phyloP scores from a whole-genome alignment of 169 alveolate species.

The Theileria orientalis region DNA sequence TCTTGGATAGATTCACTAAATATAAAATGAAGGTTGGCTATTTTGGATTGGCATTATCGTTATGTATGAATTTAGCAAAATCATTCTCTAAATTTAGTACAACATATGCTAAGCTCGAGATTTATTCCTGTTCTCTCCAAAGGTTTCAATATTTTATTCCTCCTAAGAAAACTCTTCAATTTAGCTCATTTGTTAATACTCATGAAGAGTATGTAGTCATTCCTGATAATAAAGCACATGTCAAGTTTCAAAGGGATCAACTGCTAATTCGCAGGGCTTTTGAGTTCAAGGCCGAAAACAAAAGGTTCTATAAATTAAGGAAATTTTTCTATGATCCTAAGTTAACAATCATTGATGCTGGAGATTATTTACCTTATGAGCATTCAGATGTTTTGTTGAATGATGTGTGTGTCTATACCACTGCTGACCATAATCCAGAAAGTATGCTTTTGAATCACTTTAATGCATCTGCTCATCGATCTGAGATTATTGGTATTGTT shows the following conservation, averaged over 20 bases:
- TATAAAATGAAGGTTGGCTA: too few species aligned
- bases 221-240: too few species aligned
- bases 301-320: background rate
- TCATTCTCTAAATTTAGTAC: conserved; percentile 19
- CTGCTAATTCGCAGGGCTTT: background rate
- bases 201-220: too few species aligned
- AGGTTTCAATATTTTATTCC: conserved; percentile 18
- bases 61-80: background rate
- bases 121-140: background rate
- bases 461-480: background rate
- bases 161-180: too few species aligned
- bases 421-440: too few species aligned
- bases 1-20: too few species aligned
- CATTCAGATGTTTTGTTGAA: conserved; percentile 9
- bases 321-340: background rate
- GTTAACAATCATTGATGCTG: background rate
- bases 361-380: conserved; percentile 1
- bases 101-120: background rate
- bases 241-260: background rate
- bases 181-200: too few species aligned
- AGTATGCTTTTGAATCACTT: background rate
- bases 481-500: too few species aligned
- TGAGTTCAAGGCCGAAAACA: conserved; percentile 1
- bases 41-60: conserved; percentile 13
- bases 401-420: too few species aligned